Percentiles rank a stretch among this genome's conserved stretches.
phyloP scores from a whole-genome alignment of 2,329 filamentous ascomycete genomes.

The Penicillium sp. region DNA sequence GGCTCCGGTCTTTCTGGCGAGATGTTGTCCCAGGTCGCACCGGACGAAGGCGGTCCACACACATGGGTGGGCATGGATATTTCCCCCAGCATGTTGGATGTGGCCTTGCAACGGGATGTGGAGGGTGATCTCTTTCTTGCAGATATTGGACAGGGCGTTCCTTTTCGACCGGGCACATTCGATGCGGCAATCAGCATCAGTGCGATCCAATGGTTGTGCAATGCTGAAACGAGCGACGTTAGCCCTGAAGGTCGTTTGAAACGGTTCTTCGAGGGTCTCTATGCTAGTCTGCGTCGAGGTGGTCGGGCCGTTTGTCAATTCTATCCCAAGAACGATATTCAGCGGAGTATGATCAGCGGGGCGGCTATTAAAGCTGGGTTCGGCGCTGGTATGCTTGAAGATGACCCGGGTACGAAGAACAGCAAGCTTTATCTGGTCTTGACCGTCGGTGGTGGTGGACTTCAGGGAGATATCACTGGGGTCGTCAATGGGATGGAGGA shows the following conservation, averaged over 20 bases:
- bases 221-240: slow-evolving; percentile 83
- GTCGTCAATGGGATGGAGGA: slow-evolving; percentile 84
- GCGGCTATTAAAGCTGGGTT: slow-evolving; percentile 93
- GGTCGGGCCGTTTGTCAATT: slow-evolving; percentile 94
- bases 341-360: slow-evolving; percentile 83
- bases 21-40: slow-evolving; percentile 69
- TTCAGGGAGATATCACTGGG: slow-evolving; percentile 71
- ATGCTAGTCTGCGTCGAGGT: slow-evolving; percentile 74
- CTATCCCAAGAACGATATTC: slow-evolving; percentile 91
- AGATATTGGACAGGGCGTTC: slow-evolving; percentile 91
- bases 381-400: slow-evolving; percentile 87
- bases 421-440: slow-evolving; percentile 93
- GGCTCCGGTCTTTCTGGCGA: slow-evolving; percentile 91
- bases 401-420: slow-evolving; percentile 94
- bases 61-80: slow-evolving; percentile 98
- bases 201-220: slow-evolving; percentile 98
- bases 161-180: slow-evolving; percentile 85
- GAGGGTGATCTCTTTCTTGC: slow-evolving; percentile 91
- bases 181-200: slow-evolving; percentile 93
- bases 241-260: slow-evolving; percentile 69
- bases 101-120: slow-evolving; percentile 83
- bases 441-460: slow-evolving; percentile 70
- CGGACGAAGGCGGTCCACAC: slow-evolving; percentile 74
- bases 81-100: slow-evolving; percentile 89
- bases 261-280: slow-evolving; percentile 88